Conservation (phyloP, 2,329 filamentous ascomycete genomes). For the Pseudocercospora fijiensis region DNA sequence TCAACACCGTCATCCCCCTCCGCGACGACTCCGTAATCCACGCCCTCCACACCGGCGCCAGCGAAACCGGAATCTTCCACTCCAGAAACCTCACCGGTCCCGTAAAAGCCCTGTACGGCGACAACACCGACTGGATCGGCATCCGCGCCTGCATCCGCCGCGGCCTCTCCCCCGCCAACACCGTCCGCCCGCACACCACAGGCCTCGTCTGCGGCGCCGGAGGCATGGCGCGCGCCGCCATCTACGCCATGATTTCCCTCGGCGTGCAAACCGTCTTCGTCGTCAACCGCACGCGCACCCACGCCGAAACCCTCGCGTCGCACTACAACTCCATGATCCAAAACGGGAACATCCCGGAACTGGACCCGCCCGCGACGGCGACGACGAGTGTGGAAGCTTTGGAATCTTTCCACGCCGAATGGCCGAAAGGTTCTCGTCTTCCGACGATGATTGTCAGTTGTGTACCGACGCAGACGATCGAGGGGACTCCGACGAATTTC, state of each 20-base stretch:
- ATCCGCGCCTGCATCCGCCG: constrained; percentile 71
- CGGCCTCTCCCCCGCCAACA: constrained; percentile 69
- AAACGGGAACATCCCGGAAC: constrained; percentile 26
- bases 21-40: constrained; percentile 52
- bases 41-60: constrained; percentile 35
- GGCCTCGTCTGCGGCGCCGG: constrained; percentile 59
- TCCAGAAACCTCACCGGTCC: constrained; percentile 65
- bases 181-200: constrained; percentile 53
- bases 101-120: constrained; percentile 69
- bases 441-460: constrained; percentile 76
- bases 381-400: constrained; percentile 56
- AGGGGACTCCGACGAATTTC: constrained; percentile 67
- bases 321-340: constrained; percentile 64
- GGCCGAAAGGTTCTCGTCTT: constrained; percentile 62
- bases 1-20: constrained; percentile 73
- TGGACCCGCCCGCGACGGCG: constrained; percentile 22
- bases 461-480: constrained; percentile 68
- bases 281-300: constrained; percentile 67
- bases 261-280: constrained; percentile 75
- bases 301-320: constrained; percentile 64
- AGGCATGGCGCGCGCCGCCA: constrained; percentile 75
- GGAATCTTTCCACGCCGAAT: constrained; percentile 57
- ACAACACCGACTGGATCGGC: constrained; percentile 81
- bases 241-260: constrained; percentile 75
- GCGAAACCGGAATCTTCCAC: constrained; percentile 53